Evolutionary conservation across 2,329 filamentous ascomycete genomes (phyloP).

Genomic region (Penicillium sumatraense): DNA sequence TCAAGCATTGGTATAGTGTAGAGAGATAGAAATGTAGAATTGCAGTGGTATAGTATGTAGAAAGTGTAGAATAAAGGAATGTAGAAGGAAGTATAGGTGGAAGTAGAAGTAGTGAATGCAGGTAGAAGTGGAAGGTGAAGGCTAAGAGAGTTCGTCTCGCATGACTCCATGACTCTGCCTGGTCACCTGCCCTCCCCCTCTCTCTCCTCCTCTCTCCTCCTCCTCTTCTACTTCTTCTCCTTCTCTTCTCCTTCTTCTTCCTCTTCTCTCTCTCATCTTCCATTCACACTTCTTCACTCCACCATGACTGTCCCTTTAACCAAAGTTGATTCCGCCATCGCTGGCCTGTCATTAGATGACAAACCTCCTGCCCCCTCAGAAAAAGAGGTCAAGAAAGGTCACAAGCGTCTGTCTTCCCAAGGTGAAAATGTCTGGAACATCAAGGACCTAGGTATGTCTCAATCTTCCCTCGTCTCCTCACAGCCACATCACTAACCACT

Average conservation of each 20-base stretch:
- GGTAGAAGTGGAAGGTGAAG: background rate
- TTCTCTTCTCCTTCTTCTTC: background rate
- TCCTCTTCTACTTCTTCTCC: slow-evolving; percentile 8
- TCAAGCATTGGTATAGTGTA: background rate
- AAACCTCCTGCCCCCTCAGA: slow-evolving; percentile 38
- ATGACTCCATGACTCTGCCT: slow-evolving; percentile 30
- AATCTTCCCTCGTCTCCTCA: slow-evolving; percentile 14
- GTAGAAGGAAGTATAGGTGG: background rate
- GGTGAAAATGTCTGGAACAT: slow-evolving; percentile 79
- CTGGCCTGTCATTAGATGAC: slow-evolving; percentile 74
- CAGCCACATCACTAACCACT: background rate
- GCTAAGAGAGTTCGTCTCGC: slow-evolving; percentile 8
- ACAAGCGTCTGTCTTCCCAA: slow-evolving; percentile 74
- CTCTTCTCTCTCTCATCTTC: slow-evolving; percentile 5
- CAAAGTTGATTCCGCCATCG: slow-evolving; percentile 91
- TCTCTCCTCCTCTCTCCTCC: slow-evolving; percentile 15
- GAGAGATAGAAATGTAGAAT: background rate
- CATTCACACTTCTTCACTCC: slow-evolving; percentile 10
- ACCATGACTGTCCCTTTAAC: slow-evolving; percentile 69
- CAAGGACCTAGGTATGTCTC: slow-evolving; percentile 75
- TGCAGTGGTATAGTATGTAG: background rate
- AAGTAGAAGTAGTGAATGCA: background rate
- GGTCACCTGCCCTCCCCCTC: slow-evolving; percentile 37
- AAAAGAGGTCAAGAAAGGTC: slow-evolving; percentile 57
- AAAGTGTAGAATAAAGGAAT: background rate